Base-by-base conservation (phyloP, 306 rosid genomes). In the Pyrus pyrifolia region DNA sequence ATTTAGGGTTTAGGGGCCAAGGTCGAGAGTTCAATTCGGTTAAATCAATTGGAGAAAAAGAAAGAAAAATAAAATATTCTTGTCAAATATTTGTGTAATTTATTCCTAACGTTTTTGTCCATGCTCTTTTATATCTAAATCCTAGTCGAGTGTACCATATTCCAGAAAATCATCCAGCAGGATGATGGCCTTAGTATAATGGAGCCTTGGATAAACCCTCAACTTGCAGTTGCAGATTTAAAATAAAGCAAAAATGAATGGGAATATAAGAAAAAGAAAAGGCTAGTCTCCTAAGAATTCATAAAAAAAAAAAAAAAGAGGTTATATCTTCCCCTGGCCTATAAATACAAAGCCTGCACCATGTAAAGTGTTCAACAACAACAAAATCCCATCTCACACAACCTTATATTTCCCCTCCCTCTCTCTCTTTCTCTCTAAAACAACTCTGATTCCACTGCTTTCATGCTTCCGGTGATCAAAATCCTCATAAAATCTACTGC, bases 391-490 rank as follows among this genome's bases (percentile, higher is more conserved):
- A 70, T 27, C 42, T 21, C 29, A 52, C 23, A 11, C 38, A 38
- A 7, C 9, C 42, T 9, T 7, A 38, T 38, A 38, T 38, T 30
- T n/a, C 42, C 27, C 4, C 18, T 74, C 30, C 9, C 53, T 46
- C 53, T 14, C 51, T 23, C 27, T 25, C 62, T 19, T 15, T 73
- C 19, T 23, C 12, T 40, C 29, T 10, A 27, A 14, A 71, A 58
- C 64, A 77, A 61, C 82, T 81, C 76, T 51, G 64, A 75, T 80
- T 65, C 72, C 77, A 46, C 64, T 64, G 22, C 15, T 61, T 63
- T 78, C 82, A 90, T 93, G 96, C 88, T 87, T 79, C 83, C n/a
- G 13, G 46, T 30, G 74, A 27, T 71, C 57, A 79, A 84, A 59
- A 29, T 67, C 58, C 67, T 53, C 68, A 67, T 76, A 27, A 13